Conservation (phyloP, 345 rosid genomes). For the Turnera subulata region DNA sequence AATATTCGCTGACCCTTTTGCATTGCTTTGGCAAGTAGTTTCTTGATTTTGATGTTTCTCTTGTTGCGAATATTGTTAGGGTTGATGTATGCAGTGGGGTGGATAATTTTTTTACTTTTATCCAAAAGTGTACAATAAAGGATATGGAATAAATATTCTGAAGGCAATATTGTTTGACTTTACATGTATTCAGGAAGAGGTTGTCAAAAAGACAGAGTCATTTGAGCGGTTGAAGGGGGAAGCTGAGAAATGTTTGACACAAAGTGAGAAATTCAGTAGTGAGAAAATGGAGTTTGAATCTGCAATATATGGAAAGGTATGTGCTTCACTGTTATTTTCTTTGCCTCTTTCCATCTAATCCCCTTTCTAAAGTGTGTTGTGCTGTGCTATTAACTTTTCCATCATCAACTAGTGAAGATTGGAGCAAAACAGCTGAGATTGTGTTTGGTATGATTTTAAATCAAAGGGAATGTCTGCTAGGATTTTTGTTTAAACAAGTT, state of each 20-base stretch:
- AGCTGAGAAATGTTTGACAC: too few species aligned
- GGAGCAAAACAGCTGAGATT: not conserved
- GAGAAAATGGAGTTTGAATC: too few species aligned
- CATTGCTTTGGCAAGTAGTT: not conserved
- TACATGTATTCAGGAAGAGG: conserved; percentile 20
- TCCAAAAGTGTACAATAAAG: too few species aligned
- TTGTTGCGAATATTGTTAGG: not conserved
- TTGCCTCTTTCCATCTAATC: not conserved
- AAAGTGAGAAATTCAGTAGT: too few species aligned
- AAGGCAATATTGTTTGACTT: not conserved
- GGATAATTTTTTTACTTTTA: not conserved
- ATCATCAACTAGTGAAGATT: not conserved
- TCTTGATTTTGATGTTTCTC: too few species aligned
- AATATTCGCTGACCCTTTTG: not conserved
- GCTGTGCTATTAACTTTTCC: not conserved
- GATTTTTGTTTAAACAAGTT: not conserved
- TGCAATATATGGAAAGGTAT: conserved; percentile 73
- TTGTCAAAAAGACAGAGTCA: conserved; percentile 28
- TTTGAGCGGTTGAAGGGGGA: too few species aligned
- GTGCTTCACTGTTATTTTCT: not conserved
- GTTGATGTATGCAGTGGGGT: not conserved
- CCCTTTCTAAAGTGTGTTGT: not conserved
- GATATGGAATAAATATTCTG: too few species aligned
- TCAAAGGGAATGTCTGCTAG: not conserved
- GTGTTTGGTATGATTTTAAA: not conserved